Conservation (phyloP, 2,329 filamentous ascomycete species). For the Diaporthe sp. region DNA sequence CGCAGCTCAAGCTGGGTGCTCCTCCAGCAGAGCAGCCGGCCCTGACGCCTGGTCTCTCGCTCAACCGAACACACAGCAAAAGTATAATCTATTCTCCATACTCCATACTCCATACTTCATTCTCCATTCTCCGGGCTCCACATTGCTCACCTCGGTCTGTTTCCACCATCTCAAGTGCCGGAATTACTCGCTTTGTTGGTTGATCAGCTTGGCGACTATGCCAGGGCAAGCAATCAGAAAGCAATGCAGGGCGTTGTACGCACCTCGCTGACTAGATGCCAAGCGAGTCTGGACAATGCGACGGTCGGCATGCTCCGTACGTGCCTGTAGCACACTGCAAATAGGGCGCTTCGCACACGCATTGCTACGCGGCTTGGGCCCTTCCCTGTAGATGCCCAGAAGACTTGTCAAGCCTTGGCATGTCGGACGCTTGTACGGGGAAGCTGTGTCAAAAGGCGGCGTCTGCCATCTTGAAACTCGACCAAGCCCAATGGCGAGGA, state of each 20-base stretch:
- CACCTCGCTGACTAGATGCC: constrained; percentile 24
- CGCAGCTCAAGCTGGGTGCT: background rate
- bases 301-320: constrained; percentile 16
- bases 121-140: constrained; percentile 9
- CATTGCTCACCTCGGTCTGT: constrained; percentile 11
- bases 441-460: constrained; percentile 13
- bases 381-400: constrained; percentile 26
- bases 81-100: constrained; percentile 6
- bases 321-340: constrained; percentile 1
- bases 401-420: constrained; percentile 36
- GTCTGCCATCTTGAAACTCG: constrained; percentile 31
- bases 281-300: constrained; percentile 23
- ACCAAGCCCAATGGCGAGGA: constrained; percentile 12
- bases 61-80: constrained; percentile 11
- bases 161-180: constrained; percentile 19
- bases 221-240: constrained; percentile 16
- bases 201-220: constrained; percentile 32
- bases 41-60: background rate
- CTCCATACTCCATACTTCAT: constrained; percentile 6
- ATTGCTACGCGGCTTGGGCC: background rate
- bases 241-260: background rate
- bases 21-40: background rate
- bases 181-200: constrained; percentile 29
- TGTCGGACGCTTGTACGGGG: constrained; percentile 31
- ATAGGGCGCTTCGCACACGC: constrained; percentile 14